Percentiles rank a stretch among this genome's conserved stretches.
These are phyloP conservation scores for Candida caryicola DNA, from an alignment of 805 yeast species.

Conservation along the genomic window DNA sequence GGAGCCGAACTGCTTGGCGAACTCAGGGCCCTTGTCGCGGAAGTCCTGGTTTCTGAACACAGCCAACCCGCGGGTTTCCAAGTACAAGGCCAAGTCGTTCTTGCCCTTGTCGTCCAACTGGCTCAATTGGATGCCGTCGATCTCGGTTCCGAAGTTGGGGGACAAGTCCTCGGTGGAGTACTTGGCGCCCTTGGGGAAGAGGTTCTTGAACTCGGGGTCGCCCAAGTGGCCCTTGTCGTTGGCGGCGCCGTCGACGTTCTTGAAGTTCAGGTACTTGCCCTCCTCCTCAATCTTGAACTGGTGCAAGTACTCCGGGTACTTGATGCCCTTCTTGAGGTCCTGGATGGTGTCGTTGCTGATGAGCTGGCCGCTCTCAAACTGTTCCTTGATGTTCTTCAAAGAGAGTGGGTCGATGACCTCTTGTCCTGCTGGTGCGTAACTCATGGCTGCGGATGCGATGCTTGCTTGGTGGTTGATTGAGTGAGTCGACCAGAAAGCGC, in stretches of 20 bases:
- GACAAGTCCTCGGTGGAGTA: constrained; percentile 17
- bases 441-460: not conserved
- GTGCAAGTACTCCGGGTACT: constrained; percentile 22
- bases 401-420: not conserved
- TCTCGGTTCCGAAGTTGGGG: constrained; percentile 27
- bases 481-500: too few relatives aligned
- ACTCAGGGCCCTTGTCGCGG: constrained; percentile 23
- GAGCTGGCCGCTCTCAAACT: constrained; percentile 2
- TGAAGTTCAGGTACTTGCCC: constrained; percentile 17
- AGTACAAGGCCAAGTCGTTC: constrained; percentile 24
- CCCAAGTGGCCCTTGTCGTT: constrained; percentile 28
- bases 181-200: constrained; percentile 17
- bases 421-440: constrained; percentile 11
- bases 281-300: constrained; percentile 17
- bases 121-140: constrained; percentile 24
- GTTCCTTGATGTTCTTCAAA: constrained; percentile 2
- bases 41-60: constrained; percentile 26
- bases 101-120: constrained; percentile 24
- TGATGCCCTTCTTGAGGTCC: constrained; percentile 13
- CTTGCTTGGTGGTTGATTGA: not conserved
- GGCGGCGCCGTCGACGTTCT: constrained; percentile 19
- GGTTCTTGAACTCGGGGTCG: constrained; percentile 17
- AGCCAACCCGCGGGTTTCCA: constrained; percentile 26
- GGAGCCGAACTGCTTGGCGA: constrained; percentile 19
- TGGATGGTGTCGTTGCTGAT: constrained; percentile 7